A percentile compares a stretch with the other conserved stretches of the same genome.
phyloP scores from a whole-genome alignment of 2,329 filamentous ascomycete species.

The Nothomitra cinnamomea region DNA sequence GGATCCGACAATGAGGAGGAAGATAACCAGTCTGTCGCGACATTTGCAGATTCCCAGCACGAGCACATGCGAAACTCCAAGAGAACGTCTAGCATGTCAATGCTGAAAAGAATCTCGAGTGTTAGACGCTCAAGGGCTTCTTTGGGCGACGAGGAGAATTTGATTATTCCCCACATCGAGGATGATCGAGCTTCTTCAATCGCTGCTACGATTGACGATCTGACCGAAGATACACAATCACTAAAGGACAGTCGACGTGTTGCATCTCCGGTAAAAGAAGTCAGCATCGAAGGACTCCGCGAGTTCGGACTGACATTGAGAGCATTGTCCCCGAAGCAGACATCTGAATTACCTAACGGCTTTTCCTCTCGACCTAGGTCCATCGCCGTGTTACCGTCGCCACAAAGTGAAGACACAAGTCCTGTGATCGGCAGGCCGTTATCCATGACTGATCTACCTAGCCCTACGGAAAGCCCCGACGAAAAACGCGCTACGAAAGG shows the following conservation, averaged over 20 bases:
- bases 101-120: neutral
- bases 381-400: neutral
- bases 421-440: neutral
- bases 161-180: slow-evolving; percentile 19
- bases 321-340: neutral
- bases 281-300: neutral
- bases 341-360: neutral
- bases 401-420: neutral
- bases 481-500: neutral
- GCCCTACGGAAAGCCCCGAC: neutral
- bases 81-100: neutral
- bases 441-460: neutral
- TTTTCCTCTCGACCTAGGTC: neutral
- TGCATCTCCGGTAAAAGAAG: neutral
- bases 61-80: neutral
- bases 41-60: slow-evolving; percentile 25
- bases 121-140: slow-evolving; percentile 10
- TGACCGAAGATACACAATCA: slow-evolving; percentile 19
- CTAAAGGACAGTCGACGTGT: neutral
- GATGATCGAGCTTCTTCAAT: slow-evolving; percentile 34
- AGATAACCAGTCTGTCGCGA: slow-evolving; percentile 46
- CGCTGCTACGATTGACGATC: slow-evolving; percentile 39
- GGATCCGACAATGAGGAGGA: slow-evolving; percentile 26
- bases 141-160: slow-evolving; percentile 31
- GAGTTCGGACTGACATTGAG: neutral